Evolutionary conservation across 164 flowering plant genomes (phyloP), one percentile per base, ranked within the genome.

Genomic region (Protea cynaroides): DNA sequence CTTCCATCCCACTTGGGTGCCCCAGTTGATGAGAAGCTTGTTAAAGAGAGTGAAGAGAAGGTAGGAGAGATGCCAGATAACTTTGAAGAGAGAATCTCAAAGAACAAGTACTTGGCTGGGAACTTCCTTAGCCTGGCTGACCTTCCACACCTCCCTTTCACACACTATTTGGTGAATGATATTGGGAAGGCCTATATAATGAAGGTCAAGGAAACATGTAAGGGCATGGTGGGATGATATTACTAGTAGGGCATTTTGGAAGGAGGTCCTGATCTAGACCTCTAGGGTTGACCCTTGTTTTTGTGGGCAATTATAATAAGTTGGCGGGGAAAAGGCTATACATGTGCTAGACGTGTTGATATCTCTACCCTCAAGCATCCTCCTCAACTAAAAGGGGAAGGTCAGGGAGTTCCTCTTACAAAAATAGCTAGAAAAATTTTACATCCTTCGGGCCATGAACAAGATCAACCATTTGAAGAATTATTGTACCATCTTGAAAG

Each of bases 41-140:
- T 81, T 14, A 57, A 72, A 29, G 78, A 76, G 67, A 65, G 77
- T 65, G 77, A 78, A 37, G 75, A 81, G 69, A 76, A 83, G 65
- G 82, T 82, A n/a, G 76, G 53, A 8, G 63, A 72, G 29, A 84
- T 79, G 34, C 52, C 79, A 59, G 89, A 81, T 44, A 40, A 81
- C 23, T 81, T 81, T 50, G 84, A 84, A 62, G 78, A 75, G 63
- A 71, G 79, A 74, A 83, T 83, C 12, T 65, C 82, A 1, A 71
- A 67, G 61, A 78, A 71, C 77, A 78, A 80, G 55, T 85, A 83
- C 75, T 70, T 85, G 64, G 89, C 82, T 40, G 86, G 87, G 21
- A 83, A 85, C 54, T 80, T 79, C 72, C 75, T 72, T 52, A 83
- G 83, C 72, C 70, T 85, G 17, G 86, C 86, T 59, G 86, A 83